These are phyloP conservation scores for Hansfordia pulvinata DNA, from an alignment of 2,329 filamentous ascomycete genomes.

Conservation along the genomic window DNA sequence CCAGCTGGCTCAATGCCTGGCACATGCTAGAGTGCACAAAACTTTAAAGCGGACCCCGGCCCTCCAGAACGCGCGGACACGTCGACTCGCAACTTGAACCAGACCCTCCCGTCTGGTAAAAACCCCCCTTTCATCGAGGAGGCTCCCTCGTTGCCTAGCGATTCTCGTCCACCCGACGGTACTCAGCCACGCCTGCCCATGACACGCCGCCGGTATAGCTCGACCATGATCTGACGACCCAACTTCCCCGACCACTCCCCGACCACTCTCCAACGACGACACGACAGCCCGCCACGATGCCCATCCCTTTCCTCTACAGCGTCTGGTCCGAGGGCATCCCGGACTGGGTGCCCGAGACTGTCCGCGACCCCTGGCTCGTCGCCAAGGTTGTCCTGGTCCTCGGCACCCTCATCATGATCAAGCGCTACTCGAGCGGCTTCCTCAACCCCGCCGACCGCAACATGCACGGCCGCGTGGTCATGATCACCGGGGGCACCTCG, in stretches of 20 bases:
- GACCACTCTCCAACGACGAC: conserved; percentile 1
- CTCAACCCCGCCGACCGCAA: conserved; percentile 62
- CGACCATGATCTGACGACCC: too few species aligned
- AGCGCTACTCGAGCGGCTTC: conserved; percentile 67
- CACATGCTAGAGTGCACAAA: too few species aligned
- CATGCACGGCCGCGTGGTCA: conserved; percentile 87
- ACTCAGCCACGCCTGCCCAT: too few species aligned
- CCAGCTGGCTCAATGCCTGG: too few species aligned
- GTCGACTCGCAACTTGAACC: too few species aligned
- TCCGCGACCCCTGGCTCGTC: conserved; percentile 24
- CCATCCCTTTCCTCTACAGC: conserved; percentile 35
- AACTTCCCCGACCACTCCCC: conserved; percentile 1
- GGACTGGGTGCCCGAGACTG: conserved; percentile 27
- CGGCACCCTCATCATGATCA: conserved; percentile 34
- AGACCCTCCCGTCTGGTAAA: too few species aligned
- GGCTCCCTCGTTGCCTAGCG: too few species aligned
- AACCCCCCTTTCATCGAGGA: too few species aligned
- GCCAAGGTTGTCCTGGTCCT: conserved; percentile 22
- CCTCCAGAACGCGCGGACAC: too few species aligned
- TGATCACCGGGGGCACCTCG: conserved; percentile 90
- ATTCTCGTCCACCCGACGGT: too few species aligned
- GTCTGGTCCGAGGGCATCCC: conserved; percentile 34
- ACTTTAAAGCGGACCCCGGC: too few species aligned
- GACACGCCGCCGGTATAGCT: too few species aligned
- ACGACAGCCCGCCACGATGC: conserved; percentile 24